Evolutionary conservation across 2,329 filamentous ascomycete species (phyloP).

Genomic region (Apiospora arundinis): DNA sequence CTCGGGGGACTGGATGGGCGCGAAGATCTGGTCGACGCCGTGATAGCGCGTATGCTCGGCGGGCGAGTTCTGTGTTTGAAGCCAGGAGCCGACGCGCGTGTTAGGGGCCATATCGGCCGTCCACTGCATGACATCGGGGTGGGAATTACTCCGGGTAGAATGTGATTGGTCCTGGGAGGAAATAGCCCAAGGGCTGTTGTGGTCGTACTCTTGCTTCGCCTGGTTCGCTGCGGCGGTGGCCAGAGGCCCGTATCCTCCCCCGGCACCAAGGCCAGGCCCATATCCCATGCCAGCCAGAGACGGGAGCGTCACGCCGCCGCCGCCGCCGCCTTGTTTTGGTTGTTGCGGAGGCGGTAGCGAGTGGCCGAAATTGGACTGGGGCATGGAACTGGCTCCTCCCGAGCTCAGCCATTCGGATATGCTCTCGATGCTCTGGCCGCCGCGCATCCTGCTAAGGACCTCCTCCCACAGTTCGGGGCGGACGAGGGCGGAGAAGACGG

Average conservation of each 20-base stretch:
- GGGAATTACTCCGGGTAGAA: slow-evolving; percentile 54
- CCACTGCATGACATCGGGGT: slow-evolving; percentile 55
- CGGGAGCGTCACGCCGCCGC: slow-evolving; percentile 35
- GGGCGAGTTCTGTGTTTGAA: slow-evolving; percentile 49
- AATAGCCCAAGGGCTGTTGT: slow-evolving; percentile 56
- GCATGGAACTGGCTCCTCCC: not conserved
- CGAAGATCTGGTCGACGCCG: slow-evolving; percentile 55
- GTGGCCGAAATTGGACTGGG: slow-evolving; percentile 32
- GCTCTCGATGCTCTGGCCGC: slow-evolving; percentile 59
- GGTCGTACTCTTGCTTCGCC: slow-evolving; percentile 48
- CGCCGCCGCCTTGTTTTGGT: slow-evolving; percentile 27
- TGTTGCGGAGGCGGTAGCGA: slow-evolving; percentile 25
- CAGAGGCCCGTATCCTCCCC: slow-evolving; percentile 36
- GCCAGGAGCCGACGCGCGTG: slow-evolving; percentile 57
- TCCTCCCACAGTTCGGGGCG: slow-evolving; percentile 60
- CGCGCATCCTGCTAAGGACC: slow-evolving; percentile 58
- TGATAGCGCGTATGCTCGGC: slow-evolving; percentile 42
- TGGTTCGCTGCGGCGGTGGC: slow-evolving; percentile 39
- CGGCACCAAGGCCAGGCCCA: slow-evolving; percentile 27
- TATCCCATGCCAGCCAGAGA: slow-evolving; percentile 32
- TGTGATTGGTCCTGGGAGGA: slow-evolving; percentile 53
- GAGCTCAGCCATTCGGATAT: slow-evolving; percentile 61
- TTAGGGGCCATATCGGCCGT: slow-evolving; percentile 48
- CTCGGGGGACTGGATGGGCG: slow-evolving; percentile 51
- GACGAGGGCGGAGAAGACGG: slow-evolving; percentile 60